These are phyloP conservation scores for Drosera spatulata DNA, from an alignment of 179 eudicot genomes.

Conservation along the genomic window DNA sequence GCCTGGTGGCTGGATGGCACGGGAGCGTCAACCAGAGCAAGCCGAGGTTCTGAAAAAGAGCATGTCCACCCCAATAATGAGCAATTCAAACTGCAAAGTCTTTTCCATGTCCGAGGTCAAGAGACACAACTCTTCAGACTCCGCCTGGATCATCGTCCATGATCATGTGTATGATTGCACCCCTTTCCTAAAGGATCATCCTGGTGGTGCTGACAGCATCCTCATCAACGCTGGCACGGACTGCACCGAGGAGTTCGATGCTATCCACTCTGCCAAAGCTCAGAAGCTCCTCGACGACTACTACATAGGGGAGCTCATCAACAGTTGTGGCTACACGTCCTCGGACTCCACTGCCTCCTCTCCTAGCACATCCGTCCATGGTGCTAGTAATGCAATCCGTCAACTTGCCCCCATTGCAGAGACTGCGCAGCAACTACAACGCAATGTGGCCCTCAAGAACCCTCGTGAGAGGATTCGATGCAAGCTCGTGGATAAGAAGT, in stretches of 20 bases:
- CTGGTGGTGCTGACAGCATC: conserved; percentile 87
- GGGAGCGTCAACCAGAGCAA: conserved; percentile 45
- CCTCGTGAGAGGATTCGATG: conserved; percentile 57
- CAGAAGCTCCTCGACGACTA: conserved; percentile 66
- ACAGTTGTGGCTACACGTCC: conserved; percentile 34
- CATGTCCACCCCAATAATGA: conserved; percentile 64
- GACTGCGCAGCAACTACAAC: conserved; percentile 11
- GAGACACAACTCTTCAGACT: conserved; percentile 57
- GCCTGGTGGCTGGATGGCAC: conserved; percentile 95
- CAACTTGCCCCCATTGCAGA: conserved; percentile 46
- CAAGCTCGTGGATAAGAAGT: conserved; percentile 51
- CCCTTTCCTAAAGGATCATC: conserved; percentile 70
- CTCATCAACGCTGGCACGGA: conserved; percentile 86
- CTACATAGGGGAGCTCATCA: conserved; percentile 56
- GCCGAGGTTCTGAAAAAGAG: conserved; percentile 49
- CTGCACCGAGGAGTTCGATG: conserved; percentile 89
- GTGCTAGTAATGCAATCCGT: conserved; percentile 16
- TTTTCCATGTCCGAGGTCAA: conserved; percentile 66
- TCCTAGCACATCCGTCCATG: conserved; percentile 55
- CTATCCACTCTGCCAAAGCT: conserved; percentile 82
- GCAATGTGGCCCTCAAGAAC: conserved; percentile 33
- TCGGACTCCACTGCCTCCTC: conserved; percentile 47
- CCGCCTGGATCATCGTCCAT: conserved; percentile 86
- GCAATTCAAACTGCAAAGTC: conserved; percentile 33
- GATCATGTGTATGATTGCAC: conserved; percentile 74